Conservation (phyloP, 768 basidiomycete species). For the Lentinus tigrinus region DNA sequence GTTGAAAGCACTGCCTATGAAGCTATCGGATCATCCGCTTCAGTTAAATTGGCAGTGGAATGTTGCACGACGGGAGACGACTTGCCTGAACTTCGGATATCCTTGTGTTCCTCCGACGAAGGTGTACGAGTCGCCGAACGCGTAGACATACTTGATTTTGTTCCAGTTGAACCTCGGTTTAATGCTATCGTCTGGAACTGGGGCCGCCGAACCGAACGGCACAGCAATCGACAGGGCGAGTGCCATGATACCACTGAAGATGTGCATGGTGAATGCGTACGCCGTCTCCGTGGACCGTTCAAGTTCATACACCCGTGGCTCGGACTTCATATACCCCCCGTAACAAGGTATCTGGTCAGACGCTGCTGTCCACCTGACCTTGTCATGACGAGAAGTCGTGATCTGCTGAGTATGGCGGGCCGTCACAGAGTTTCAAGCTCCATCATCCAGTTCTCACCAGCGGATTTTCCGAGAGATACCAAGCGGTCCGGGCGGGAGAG, state of each 20-base stretch:
- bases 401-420: too few species aligned
- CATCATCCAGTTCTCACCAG: too few species aligned
- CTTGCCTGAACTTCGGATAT: conserved; percentile 46
- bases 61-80: not conserved
- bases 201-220: not conserved
- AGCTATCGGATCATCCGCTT: conserved; percentile 29
- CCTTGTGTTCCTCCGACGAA: conserved; percentile 51
- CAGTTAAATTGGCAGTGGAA: not conserved
- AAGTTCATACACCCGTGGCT: too few species aligned
- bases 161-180: conserved; percentile 39
- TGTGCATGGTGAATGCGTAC: too few species aligned
- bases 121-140: conserved; percentile 56
- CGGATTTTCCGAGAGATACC: too few species aligned
- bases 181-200: not conserved
- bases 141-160: conserved; percentile 42
- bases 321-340: too few species aligned
- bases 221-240: not conserved
- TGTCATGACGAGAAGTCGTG: too few species aligned
- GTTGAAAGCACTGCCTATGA: conserved; percentile 46
- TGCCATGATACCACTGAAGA: not conserved
- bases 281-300: too few species aligned
- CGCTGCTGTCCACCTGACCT: too few species aligned
- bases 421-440: too few species aligned
- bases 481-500: too few species aligned
- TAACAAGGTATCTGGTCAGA: too few species aligned